Evolutionary conservation across 306 rosid species (phyloP).

Genomic region (Dicorynia guianensis): DNA sequence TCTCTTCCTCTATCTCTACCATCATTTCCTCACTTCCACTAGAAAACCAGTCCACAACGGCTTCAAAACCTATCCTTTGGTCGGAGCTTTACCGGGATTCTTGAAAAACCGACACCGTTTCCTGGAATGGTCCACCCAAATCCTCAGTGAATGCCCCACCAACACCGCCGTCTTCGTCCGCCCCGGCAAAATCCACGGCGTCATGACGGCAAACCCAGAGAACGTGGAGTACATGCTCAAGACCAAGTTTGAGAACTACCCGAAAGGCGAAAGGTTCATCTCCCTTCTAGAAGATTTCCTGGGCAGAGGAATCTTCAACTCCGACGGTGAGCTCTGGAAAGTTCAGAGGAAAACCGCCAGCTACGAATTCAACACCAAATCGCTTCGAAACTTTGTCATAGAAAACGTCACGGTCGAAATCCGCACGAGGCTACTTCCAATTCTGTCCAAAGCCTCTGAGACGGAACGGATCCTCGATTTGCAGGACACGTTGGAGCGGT

Average conservation of each 20-base stretch:
- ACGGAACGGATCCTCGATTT: constrained; percentile 49
- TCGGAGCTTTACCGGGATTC: constrained; percentile 64
- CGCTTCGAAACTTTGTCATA: constrained; percentile 60
- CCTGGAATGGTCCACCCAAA: constrained; percentile 65
- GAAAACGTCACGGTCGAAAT: constrained; percentile 60
- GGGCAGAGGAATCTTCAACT: constrained; percentile 77
- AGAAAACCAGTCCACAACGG: constrained; percentile 40
- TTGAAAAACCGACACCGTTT: constrained; percentile 62
- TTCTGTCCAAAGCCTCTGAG: constrained; percentile 44
- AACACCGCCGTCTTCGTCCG: constrained; percentile 56
- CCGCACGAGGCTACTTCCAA: constrained; percentile 53
- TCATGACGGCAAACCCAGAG: constrained; percentile 66
- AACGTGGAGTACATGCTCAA: constrained; percentile 73
- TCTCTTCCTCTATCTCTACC: constrained; percentile 37
- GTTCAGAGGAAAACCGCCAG: constrained; percentile 72
- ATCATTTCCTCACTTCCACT: background rate
- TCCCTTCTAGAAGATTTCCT: constrained; percentile 56
- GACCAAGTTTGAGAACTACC: constrained; percentile 72
- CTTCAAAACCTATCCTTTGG: constrained; percentile 56
- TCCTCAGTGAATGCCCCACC: constrained; percentile 52
- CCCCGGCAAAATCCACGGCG: constrained; percentile 44
- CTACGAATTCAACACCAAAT: constrained; percentile 71
- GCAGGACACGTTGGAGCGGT: constrained; percentile 70
- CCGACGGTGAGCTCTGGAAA: constrained; percentile 67
- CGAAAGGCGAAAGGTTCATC: constrained; percentile 63